phyloP scores from a whole-genome alignment of 306 rosid species.

The Prunus mira region DNA sequence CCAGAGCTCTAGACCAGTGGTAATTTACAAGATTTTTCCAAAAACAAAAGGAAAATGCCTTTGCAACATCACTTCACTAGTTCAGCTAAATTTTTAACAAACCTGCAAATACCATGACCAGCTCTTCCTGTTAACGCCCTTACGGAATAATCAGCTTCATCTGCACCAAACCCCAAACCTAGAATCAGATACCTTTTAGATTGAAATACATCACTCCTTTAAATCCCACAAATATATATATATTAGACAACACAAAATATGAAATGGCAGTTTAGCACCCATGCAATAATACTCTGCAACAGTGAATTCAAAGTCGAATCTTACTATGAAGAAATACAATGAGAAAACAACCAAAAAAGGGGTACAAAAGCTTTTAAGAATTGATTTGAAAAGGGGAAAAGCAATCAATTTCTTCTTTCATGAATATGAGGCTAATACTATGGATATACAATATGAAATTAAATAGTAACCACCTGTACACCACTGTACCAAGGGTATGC shows the following conservation, averaged over 20 bases:
- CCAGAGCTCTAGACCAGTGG: conserved; percentile 66
- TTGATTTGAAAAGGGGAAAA: not conserved
- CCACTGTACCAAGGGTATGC: conserved; percentile 66
- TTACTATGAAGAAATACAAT: not conserved
- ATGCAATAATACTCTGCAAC: conserved; percentile 1
- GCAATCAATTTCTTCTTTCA: not conserved
- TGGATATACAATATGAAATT: not conserved
- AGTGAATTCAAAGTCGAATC: too few species aligned
- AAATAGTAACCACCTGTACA: conserved; percentile 78
- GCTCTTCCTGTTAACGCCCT: conserved; percentile 50
- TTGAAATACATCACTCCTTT: not conserved
- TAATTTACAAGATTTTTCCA: conserved; percentile 69
- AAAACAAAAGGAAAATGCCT: conserved; percentile 42
- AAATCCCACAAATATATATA: not conserved
- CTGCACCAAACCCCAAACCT: conserved; percentile 44
- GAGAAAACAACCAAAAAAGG: too few species aligned
- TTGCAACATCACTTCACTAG: conserved; percentile 36
- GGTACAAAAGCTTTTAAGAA: not conserved
- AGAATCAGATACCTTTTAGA: conserved; percentile 18
- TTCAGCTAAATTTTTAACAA: conserved; percentile 42
- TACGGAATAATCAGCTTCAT: conserved; percentile 56
- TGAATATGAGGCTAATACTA: conserved; percentile 1
- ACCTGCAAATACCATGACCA: conserved; percentile 44
- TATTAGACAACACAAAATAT: not conserved
- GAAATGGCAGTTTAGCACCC: not conserved